Conservation (phyloP, 768 basidiomycete genomes). For the Rhizopogon vesiculosus region DNA sequence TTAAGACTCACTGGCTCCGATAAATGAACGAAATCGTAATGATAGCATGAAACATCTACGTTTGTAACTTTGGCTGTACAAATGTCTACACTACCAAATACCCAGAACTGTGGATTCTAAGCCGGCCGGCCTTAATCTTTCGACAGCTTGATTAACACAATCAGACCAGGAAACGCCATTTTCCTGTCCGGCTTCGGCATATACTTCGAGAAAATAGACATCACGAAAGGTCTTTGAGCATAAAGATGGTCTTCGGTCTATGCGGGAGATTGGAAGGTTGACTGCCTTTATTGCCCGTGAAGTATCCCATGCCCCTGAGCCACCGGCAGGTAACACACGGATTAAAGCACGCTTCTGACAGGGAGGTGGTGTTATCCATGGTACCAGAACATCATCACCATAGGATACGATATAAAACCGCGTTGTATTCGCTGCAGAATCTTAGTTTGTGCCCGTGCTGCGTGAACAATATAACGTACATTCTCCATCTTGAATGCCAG, state of each 20-base stretch:
- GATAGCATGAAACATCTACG: background rate
- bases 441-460: background rate
- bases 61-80: background rate
- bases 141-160: constrained; percentile 31
- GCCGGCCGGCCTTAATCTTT: constrained; percentile 29
- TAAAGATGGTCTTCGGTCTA: constrained; percentile 62
- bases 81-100: constrained; percentile 36
- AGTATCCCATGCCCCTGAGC: constrained; percentile 7
- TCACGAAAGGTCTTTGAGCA: constrained; percentile 44
- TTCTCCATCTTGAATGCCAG: constrained; percentile 59
- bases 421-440: constrained; percentile 54
- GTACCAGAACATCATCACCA: constrained; percentile 25
- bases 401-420: constrained; percentile 60
- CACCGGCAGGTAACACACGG: constrained; percentile 22
- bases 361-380: constrained; percentile 17
- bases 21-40: background rate
- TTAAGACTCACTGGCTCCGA: background rate
- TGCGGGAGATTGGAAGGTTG: constrained; percentile 40
- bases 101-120: constrained; percentile 40
- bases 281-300: constrained; percentile 30
- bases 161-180: constrained; percentile 23
- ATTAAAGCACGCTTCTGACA: constrained; percentile 31
- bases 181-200: constrained; percentile 3
- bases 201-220: constrained; percentile 64
- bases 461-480: constrained; percentile 1